phyloP scores from a whole-genome alignment of 2,329 filamentous ascomycete species.

The Hirsutella thompsonii region DNA sequence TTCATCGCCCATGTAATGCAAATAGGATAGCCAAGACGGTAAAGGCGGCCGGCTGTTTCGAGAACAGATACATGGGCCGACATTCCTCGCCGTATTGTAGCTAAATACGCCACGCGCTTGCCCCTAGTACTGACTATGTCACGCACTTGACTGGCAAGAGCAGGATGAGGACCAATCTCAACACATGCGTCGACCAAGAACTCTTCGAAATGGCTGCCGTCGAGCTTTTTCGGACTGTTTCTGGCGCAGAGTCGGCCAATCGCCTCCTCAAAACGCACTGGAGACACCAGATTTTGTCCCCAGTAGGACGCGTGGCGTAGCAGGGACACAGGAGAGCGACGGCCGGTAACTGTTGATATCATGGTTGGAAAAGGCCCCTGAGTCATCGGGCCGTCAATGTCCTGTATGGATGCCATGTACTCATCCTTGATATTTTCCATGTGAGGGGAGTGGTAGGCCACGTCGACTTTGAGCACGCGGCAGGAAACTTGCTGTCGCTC shows the following conservation, averaged over 20 bases:
- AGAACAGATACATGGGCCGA: background rate
- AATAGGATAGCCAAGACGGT: background rate
- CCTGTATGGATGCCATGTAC: background rate
- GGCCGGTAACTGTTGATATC: background rate
- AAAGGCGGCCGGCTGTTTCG: background rate
- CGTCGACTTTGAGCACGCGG: slow-evolving; percentile 11
- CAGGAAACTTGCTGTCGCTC: slow-evolving; percentile 10
- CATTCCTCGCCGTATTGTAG: background rate
- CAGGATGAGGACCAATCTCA: background rate
- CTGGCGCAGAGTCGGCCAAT: background rate
- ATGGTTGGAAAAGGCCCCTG: background rate
- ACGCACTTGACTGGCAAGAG: background rate
- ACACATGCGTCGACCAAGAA: background rate
- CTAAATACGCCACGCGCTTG: background rate
- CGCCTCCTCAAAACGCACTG: background rate
- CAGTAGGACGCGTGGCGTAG: slow-evolving; percentile 23
- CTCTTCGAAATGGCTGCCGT: background rate
- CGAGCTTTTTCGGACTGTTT: background rate
- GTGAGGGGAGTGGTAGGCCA: slow-evolving; percentile 17
- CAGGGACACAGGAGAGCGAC: background rate
- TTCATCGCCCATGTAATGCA: background rate
- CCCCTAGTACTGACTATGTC: background rate
- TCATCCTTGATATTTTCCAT: slow-evolving; percentile 8
- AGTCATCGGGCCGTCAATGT: background rate
- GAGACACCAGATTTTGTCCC: background rate